A percentile compares a stretch with the other conserved stretches of the same genome.
phyloP scores from a whole-genome alignment of 139 green algal species.

The Chlorella sorokiniana region DNA sequence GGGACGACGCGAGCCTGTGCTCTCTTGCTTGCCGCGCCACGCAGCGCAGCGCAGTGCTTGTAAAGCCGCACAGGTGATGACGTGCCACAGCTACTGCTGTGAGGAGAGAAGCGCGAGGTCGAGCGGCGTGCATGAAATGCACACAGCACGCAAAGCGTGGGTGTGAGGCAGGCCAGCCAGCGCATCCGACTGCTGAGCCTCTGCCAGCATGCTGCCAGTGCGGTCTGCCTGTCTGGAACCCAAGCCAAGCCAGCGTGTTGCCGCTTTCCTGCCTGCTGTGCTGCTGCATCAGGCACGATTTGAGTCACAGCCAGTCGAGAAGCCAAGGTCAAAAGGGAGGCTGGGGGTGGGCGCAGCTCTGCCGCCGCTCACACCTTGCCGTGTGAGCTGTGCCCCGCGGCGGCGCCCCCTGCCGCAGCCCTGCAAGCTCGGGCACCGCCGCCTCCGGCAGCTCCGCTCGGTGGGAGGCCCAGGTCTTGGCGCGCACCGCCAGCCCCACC shows the following conservation, averaged over 20 bases:
- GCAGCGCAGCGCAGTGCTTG: neutral
- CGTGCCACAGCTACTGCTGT: no score
- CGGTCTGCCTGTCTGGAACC: no score
- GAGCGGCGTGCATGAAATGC: no score
- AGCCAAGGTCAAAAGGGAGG: neutral
- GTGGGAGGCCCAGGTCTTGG: constrained; percentile 40
- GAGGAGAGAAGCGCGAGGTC: no score
- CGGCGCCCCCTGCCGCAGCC: neutral
- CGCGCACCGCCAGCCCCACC: constrained; percentile 18
- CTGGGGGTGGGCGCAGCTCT: neutral
- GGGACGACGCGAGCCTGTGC: neutral
- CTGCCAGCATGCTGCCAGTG: no score
- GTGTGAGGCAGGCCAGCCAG: no score
- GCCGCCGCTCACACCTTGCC: neutral
- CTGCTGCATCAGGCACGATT: neutral
- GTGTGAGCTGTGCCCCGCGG: neutral
- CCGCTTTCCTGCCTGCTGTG: neutral
- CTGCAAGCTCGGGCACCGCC: neutral
- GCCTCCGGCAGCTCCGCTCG: constrained; percentile 35
- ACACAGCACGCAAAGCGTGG: no score
- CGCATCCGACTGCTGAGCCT: no score
- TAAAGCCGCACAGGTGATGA: no score
- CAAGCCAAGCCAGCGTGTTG: no score
- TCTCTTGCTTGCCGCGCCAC: neutral
- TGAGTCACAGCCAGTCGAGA: no score